A percentile compares a stretch with the other conserved stretches of the same genome.
Conservation (phyloP, 2,329 filamentous ascomycete genomes). For the Leptographium lundbergii region DNA sequence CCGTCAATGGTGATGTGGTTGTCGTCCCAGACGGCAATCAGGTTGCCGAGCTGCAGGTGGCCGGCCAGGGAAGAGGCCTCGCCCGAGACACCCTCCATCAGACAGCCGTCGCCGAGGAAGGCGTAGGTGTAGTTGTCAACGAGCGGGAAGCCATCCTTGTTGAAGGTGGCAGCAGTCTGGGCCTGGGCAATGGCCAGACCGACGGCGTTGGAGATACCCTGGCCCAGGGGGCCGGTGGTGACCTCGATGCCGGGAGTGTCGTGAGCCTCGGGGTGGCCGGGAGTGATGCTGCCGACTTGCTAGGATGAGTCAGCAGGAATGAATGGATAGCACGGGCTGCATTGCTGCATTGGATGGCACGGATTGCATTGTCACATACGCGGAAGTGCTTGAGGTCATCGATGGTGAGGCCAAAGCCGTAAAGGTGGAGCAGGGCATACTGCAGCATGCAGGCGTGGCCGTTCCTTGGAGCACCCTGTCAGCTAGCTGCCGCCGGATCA, state of each 20-base stretch:
- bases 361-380: conserved; percentile 39
- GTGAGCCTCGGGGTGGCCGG: conserved; percentile 91
- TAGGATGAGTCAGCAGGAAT: conserved; percentile 13
- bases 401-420: conserved; percentile 74
- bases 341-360: not conserved
- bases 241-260: conserved; percentile 96
- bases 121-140: conserved; percentile 94
- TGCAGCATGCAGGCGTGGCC: conserved; percentile 99
- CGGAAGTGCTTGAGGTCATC: conserved; percentile 96
- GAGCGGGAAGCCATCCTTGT: conserved; percentile 87
- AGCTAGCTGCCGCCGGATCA: not conserved
- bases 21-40: conserved; percentile 95
- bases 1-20: conserved; percentile 96
- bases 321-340: no score
- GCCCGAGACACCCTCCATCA: conserved; percentile 94
- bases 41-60: conserved; percentile 93
- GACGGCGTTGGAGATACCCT: conserved; percentile 94
- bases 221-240: conserved; percentile 92
- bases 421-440: conserved; percentile 94
- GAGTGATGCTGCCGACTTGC: conserved; percentile 61
- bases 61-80: conserved; percentile 89
- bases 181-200: conserved; percentile 95
- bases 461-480: conserved; percentile 47
- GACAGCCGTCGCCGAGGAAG: conserved; percentile 96
- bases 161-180: conserved; percentile 83